Evolutionary conservation across 306 rosid species (phyloP).

Genomic region (Ceratonia siliqua): DNA sequence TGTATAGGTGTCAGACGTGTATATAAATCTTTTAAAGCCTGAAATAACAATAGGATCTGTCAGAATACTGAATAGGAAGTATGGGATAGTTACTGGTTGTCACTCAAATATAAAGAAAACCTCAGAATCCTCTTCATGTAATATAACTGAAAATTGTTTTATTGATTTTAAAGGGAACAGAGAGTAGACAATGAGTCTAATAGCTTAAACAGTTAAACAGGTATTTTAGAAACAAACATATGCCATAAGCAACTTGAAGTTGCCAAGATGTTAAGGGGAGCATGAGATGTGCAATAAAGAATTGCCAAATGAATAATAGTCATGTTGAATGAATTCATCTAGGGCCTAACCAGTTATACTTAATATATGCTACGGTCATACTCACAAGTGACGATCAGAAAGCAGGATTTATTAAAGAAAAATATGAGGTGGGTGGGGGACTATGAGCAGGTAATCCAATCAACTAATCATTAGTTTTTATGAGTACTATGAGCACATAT

Average conservation of each 20-base stretch:
- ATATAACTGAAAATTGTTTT: slow-evolving; percentile 7
- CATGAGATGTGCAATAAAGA: neutral
- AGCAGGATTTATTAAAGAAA: neutral
- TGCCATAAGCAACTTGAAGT: slow-evolving; percentile 1
- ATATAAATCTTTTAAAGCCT: slow-evolving; percentile 80
- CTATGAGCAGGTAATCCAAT: neutral
- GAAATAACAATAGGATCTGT: slow-evolving; percentile 39
- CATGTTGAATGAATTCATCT: slow-evolving; percentile 2
- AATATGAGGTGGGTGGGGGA: neutral
- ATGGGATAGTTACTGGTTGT: neutral
- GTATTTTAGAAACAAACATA: slow-evolving; percentile 27
- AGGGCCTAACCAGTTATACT: too few relatives aligned
- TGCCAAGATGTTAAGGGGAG: neutral
- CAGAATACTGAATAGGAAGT: slow-evolving; percentile 12
- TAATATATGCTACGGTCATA: slow-evolving; percentile 26
- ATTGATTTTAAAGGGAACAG: neutral
- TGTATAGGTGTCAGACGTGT: slow-evolving; percentile 77
- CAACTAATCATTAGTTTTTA: neutral
- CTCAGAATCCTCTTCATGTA: neutral
- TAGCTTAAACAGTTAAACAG: slow-evolving; percentile 10
- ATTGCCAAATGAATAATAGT: neutral
- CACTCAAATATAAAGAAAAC: slow-evolving; percentile 3
- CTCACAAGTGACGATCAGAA: neutral
- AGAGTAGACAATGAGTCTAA: neutral
- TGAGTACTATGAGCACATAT: neutral